Evolutionary conservation across 192 early-diverging fungal genomes (phyloP).

Genomic region (Helicostylum pulchrum): DNA sequence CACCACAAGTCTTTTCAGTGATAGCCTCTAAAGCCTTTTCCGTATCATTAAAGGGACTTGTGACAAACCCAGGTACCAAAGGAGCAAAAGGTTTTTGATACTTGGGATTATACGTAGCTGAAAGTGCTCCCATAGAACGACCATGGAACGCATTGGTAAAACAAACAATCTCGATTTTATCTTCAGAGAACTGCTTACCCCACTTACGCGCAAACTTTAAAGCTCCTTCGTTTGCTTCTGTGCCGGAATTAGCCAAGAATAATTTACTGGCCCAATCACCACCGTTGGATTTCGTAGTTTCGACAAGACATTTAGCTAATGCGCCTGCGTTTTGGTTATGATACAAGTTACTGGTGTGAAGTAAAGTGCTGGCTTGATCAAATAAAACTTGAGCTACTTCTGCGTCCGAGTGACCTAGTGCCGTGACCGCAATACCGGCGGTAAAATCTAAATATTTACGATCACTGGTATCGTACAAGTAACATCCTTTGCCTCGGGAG

Average conservation of each 20-base stretch:
- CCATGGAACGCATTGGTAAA: slow-evolving; percentile 96
- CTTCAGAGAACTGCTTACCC: slow-evolving; percentile 56
- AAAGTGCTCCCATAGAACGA: slow-evolving; percentile 91
- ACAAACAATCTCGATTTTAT: slow-evolving; percentile 75
- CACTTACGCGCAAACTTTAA: slow-evolving; percentile 95
- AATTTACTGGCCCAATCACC: slow-evolving; percentile 62
- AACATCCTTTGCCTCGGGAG: slow-evolving; percentile 77
- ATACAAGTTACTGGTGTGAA: slow-evolving; percentile 93
- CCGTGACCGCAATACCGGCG: slow-evolving; percentile 93
- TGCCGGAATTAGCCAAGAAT: slow-evolving; percentile 96
- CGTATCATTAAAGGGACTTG: slow-evolving; percentile 73
- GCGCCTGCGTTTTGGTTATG: slow-evolving; percentile 83
- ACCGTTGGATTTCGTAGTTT: slow-evolving; percentile 48
- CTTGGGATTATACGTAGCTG: slow-evolving; percentile 89
- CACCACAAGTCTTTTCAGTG: slow-evolving; percentile 78
- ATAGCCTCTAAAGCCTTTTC: slow-evolving; percentile 58
- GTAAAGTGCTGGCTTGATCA: slow-evolving; percentile 80
- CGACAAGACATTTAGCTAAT: slow-evolving; percentile 74
- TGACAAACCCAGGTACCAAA: slow-evolving; percentile 79
- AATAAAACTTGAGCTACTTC: slow-evolving; percentile 66
- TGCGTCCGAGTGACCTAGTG: slow-evolving; percentile 84
- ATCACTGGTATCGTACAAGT: slow-evolving; percentile 73
- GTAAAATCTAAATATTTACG: slow-evolving; percentile 88
- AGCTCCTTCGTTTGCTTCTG: slow-evolving; percentile 97
- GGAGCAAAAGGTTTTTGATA: slow-evolving; percentile 95